phyloP scores from a whole-genome alignment of 1,284 basidiomycete genomes.

The Jaminaea rosea region DNA sequence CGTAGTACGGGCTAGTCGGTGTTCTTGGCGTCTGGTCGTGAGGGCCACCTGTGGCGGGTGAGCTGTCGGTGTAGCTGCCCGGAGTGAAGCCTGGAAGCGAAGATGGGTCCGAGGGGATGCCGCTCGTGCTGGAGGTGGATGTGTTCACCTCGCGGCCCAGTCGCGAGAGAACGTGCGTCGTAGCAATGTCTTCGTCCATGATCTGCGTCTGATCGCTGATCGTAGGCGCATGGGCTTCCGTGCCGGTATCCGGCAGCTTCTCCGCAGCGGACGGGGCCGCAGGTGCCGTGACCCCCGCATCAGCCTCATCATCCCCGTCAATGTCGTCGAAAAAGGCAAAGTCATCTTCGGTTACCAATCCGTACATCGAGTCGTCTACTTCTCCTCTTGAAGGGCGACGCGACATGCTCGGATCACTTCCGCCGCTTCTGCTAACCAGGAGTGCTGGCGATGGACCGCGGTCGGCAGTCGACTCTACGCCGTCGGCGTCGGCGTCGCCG shows the following conservation, averaged over 20 bases:
- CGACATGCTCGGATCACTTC: background rate
- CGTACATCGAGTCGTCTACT: background rate
- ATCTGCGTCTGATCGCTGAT: background rate
- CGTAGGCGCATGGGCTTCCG: background rate
- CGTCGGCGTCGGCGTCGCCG: background rate
- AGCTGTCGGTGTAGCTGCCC: constrained; percentile 31
- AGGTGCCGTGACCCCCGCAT: background rate
- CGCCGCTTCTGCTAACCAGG: background rate
- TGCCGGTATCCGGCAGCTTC: background rate
- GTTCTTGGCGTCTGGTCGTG: constrained; percentile 32
- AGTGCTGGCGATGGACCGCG: background rate
- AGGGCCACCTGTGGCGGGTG: constrained; percentile 25
- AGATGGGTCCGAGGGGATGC: constrained; percentile 22
- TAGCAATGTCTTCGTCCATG: constrained; percentile 1
- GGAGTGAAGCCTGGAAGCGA: constrained; percentile 39
- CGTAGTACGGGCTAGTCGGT: constrained; percentile 32
- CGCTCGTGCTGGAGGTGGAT: background rate
- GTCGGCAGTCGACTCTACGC: no score
- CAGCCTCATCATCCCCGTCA: background rate
- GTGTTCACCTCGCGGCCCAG: no score
- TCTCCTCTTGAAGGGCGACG: background rate
- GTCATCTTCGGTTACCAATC: constrained; percentile 37
- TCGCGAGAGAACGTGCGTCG: no score
- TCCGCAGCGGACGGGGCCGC: background rate
- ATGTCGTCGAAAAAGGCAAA: constrained; percentile 40